Conservation (phyloP, 345 rosid species). For the Dimocarpus longan region DNA sequence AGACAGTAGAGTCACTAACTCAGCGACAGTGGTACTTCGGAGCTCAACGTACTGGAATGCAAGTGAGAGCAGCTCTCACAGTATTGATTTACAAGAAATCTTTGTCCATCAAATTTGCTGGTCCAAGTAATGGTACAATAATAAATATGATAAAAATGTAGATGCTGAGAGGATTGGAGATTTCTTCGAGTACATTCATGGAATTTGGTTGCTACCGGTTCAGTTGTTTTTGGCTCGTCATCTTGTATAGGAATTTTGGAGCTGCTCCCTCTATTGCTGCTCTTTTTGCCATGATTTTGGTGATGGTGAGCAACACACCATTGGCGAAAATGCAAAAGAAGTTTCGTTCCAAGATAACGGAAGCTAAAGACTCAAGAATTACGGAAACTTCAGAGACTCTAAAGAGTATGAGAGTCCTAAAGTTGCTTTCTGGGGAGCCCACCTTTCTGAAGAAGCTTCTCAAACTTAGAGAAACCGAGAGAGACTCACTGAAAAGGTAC, state of each 20-base stretch:
- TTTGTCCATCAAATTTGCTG: constrained; percentile 42
- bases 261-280: constrained; percentile 61
- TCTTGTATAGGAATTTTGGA: constrained; percentile 58
- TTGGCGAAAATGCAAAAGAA: constrained; percentile 54
- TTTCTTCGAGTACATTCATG: constrained; percentile 54
- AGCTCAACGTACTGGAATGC: constrained; percentile 59
- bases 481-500: constrained; percentile 48
- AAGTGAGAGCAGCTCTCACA: constrained; percentile 55
- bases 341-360: constrained; percentile 62
- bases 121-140: constrained; percentile 50
- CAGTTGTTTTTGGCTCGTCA: constrained; percentile 60
- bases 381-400: constrained; percentile 61
- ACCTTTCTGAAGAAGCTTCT: constrained; percentile 49
- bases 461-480: constrained; percentile 54
- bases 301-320: constrained; percentile 72
- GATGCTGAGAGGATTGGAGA: constrained; percentile 76
- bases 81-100: constrained; percentile 58
- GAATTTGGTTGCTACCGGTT: constrained; percentile 69
- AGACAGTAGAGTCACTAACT: constrained; percentile 61
- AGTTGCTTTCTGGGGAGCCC: constrained; percentile 52
- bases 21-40: constrained; percentile 76
- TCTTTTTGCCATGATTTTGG: constrained; percentile 45
- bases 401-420: constrained; percentile 59
- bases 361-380: constrained; percentile 43
- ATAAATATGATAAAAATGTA: constrained; percentile 55